phyloP scores from a whole-genome alignment of 1,284 basidiomycete genomes.

The Phellinidium pouzarii region DNA sequence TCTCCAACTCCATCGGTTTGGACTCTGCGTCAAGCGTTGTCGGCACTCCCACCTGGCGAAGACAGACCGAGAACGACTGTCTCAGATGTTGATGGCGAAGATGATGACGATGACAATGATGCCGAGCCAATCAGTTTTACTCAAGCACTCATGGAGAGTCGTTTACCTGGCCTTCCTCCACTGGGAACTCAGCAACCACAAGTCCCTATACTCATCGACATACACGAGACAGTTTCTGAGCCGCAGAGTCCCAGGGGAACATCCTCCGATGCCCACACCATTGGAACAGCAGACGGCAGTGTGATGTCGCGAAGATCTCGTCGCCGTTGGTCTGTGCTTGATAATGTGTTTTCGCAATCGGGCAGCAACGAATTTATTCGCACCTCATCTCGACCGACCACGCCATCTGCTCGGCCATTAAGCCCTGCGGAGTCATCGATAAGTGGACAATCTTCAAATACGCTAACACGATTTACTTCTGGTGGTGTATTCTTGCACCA shows the following conservation, averaged over 20 bases:
- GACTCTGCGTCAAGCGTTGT: conserved; percentile 54
- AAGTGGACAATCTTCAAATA: conserved; percentile 4
- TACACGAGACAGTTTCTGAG: conserved; percentile 2
- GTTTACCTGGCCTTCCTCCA: conserved; percentile 65
- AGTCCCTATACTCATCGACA: conserved; percentile 47
- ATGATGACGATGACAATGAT: conserved; percentile 41
- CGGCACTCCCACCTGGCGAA: conserved; percentile 20
- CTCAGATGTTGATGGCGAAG: conserved; percentile 34
- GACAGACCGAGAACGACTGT: conserved; percentile 9
- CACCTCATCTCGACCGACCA: conserved; percentile 20
- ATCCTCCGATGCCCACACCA: conserved; percentile 1
- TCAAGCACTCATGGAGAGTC: conserved; percentile 69
- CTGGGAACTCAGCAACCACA: conserved; percentile 57
- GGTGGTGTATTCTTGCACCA: conserved; percentile 6
- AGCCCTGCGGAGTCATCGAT: not conserved
- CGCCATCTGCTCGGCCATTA: conserved; percentile 2
- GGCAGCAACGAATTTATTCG: conserved; percentile 7
- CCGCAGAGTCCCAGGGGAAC: conserved; percentile 15
- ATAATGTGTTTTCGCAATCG: conserved; percentile 33
- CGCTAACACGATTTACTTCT: conserved; percentile 11
- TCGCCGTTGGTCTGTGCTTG: conserved; percentile 41
- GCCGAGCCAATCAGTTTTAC: conserved; percentile 63
- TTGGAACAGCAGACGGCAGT: not conserved
- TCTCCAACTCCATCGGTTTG: conserved; percentile 59
- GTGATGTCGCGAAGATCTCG: conserved; percentile 14